Evolutionary conservation across 305 asterid species (phyloP).

Genomic region (Fraxinus velutina): DNA sequence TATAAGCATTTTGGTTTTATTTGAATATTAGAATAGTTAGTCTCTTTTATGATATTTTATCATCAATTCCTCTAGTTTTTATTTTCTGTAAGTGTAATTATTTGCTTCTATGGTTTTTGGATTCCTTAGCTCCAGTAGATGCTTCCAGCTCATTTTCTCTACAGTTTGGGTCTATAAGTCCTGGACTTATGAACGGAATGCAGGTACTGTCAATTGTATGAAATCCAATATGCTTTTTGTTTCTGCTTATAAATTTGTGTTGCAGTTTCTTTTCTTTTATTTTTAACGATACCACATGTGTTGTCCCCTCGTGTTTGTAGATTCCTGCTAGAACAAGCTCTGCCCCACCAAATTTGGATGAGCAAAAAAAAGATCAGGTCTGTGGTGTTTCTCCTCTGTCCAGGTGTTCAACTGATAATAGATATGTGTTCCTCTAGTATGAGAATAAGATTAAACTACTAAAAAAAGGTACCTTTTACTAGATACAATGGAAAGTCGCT

Average conservation of each 20-base stretch:
- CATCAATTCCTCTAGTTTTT: neutral
- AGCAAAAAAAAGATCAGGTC: conserved; percentile 80
- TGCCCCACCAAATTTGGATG: conserved; percentile 95
- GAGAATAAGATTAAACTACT: neutral
- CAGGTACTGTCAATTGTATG: conserved; percentile 43
- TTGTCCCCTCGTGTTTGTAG: conserved; percentile 32
- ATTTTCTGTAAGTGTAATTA: conserved; percentile 12
- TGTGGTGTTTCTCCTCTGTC: conserved; percentile 27
- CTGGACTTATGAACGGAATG: conserved; percentile 66
- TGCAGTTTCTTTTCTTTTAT: neutral
- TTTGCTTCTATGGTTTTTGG: neutral
- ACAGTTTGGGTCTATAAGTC: conserved; percentile 88
- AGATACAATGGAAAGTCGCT: conserved; percentile 6
- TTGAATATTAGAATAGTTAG: neutral
- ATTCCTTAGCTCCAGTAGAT: conserved; percentile 49
- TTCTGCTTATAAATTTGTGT: neutral
- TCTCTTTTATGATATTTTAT: neutral
- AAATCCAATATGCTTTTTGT: neutral
- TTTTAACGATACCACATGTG: neutral
- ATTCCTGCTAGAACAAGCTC: conserved; percentile 91
- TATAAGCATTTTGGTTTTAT: neutral
- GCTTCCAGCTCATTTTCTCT: conserved; percentile 60
- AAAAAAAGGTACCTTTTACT: conserved; percentile 5
- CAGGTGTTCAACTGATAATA: conserved; percentile 12
- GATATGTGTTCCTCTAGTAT: neutral